These are phyloP conservation scores for Microsporum canis DNA, from an alignment of 2,329 filamentous ascomycete species.

Conservation along the genomic window DNA sequence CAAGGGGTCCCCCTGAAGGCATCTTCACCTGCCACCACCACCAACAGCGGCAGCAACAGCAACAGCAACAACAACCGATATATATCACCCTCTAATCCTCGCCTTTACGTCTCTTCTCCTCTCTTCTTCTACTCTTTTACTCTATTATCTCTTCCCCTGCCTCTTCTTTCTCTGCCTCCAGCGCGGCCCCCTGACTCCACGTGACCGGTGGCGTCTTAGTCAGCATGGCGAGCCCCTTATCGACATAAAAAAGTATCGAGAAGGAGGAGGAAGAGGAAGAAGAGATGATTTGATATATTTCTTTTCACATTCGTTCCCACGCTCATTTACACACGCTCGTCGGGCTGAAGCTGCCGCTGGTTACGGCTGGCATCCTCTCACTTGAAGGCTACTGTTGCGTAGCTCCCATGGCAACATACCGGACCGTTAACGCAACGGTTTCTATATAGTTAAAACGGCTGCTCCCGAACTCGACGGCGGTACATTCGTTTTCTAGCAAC, in stretches of 20 bases:
- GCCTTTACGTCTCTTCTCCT: background rate
- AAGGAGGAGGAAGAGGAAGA: background rate
- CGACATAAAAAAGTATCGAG: background rate
- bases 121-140: background rate
- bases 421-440: background rate
- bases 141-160: background rate
- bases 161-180: background rate
- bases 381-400: background rate
- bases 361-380: background rate
- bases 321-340: background rate
- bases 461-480: background rate
- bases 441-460: background rate
- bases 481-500: background rate
- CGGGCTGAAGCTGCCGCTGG: conserved; percentile 1
- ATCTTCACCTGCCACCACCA: background rate
- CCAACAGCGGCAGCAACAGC: background rate
- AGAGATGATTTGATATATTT: background rate
- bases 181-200: background rate
- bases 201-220: background rate
- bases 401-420: background rate
- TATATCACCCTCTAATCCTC: background rate
- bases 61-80: background rate
- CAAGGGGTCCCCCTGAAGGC: background rate
- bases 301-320: background rate
- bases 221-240: conserved; percentile 2